Evolutionary conservation across 805 yeast species (phyloP).

Genomic region (Ogataea paraovalis): DNA sequence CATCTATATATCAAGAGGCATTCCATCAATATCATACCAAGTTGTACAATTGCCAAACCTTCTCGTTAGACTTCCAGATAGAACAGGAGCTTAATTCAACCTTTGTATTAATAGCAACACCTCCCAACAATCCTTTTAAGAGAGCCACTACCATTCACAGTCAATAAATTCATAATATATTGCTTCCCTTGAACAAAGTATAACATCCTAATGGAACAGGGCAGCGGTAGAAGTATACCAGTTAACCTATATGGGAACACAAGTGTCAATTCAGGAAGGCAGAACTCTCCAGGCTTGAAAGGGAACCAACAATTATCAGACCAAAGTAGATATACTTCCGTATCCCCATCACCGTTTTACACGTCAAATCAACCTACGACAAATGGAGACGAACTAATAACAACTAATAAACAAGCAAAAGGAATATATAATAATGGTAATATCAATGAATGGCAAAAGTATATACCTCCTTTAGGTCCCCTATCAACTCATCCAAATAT

Average conservation of each 20-base stretch:
- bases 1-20: too few species aligned
- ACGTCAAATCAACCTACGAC: neutral
- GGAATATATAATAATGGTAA: neutral
- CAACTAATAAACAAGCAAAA: neutral
- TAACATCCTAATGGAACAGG: neutral
- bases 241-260: neutral
- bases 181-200: too few species aligned
- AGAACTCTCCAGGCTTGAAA: neutral
- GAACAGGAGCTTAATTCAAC: neutral
- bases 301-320: neutral
- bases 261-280: neutral
- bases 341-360: neutral
- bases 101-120: neutral
- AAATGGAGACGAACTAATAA: neutral
- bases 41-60: too few species aligned
- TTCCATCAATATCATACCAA: too few species aligned
- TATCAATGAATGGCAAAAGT: neutral
- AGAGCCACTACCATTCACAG: too few species aligned
- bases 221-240: neutral
- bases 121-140: too few species aligned
- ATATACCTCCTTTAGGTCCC: neutral
- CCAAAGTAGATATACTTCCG: neutral
- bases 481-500: constrained; percentile 26
- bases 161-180: too few species aligned
- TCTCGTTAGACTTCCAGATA: neutral